Evolutionary conservation across 257 asterid species (phyloP).

Genomic region (Solanum corneliomulleri): DNA sequence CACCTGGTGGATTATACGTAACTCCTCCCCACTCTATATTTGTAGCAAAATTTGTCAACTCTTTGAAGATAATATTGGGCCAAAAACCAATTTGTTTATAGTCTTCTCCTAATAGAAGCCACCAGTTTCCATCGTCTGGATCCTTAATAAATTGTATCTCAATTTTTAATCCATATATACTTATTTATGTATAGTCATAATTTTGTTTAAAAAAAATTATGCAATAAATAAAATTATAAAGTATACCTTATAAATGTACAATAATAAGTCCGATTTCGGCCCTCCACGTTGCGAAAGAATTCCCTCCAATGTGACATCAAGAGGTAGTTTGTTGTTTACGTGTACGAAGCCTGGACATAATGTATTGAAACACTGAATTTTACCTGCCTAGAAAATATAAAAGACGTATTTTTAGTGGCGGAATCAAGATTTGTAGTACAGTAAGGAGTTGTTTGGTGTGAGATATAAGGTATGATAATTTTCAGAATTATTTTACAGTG

Average conservation of each 20-base stretch:
- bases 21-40: neutral
- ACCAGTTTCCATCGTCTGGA: neutral
- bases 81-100: neutral
- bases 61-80: neutral
- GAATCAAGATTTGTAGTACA: neutral
- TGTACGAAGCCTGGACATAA: neutral
- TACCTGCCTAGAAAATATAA: neutral
- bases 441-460: neutral
- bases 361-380: neutral
- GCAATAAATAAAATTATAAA: neutral
- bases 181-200: neutral
- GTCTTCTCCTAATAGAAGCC: neutral
- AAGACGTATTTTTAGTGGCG: neutral
- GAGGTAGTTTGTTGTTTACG: neutral
- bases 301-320: neutral
- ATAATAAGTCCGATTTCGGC: neutral
- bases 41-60: neutral
- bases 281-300: neutral
- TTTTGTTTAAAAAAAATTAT: neutral
- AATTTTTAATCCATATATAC: neutral
- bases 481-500: too few species aligned
- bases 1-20: neutral
- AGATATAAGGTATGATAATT: neutral
- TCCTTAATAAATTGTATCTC: neutral
- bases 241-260: neutral